phyloP scores from a whole-genome alignment of 2,329 filamentous ascomycete genomes.

The Colletotrichum cordylinicola region DNA sequence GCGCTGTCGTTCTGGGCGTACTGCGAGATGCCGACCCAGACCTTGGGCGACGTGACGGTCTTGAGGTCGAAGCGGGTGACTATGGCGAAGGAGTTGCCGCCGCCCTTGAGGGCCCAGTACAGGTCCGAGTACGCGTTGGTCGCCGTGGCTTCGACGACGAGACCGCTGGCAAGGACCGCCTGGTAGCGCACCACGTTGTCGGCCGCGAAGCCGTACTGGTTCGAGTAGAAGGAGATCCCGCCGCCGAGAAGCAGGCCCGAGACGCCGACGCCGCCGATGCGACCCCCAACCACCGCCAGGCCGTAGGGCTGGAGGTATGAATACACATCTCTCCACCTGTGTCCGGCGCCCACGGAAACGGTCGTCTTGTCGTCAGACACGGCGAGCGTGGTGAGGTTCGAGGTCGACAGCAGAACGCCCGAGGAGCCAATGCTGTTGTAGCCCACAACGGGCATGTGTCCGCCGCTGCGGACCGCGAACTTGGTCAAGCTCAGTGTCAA shows the following conservation, averaged over 20 bases:
- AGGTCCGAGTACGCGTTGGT: conserved; percentile 35
- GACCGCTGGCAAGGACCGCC: conserved; percentile 46
- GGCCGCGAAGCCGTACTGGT: conserved; percentile 31
- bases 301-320: conserved; percentile 27
- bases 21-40: conserved; percentile 19
- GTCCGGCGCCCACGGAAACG: conserved; percentile 35
- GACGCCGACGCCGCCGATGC: conserved; percentile 33
- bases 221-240: conserved; percentile 36
- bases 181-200: conserved; percentile 39
- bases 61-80: conserved; percentile 36
- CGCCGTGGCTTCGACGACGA: conserved; percentile 41
- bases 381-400: conserved; percentile 33
- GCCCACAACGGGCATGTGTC: conserved; percentile 33
- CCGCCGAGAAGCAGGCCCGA: conserved; percentile 34
- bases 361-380: conserved; percentile 32
- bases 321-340: conserved; percentile 35
- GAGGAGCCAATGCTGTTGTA: conserved; percentile 29
- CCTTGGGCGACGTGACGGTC: conserved; percentile 13
- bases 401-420: conserved; percentile 42
- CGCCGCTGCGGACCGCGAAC: conserved; percentile 33
- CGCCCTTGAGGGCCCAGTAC: conserved; percentile 41
- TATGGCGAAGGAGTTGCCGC: conserved; percentile 39
- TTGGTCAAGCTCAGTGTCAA: conserved; percentile 21
- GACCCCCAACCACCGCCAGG: conserved; percentile 29
- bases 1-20: conserved; percentile 7